phyloP scores from a whole-genome alignment of 1,284 basidiomycete species.

The Fomitiporia mediterranea region DNA sequence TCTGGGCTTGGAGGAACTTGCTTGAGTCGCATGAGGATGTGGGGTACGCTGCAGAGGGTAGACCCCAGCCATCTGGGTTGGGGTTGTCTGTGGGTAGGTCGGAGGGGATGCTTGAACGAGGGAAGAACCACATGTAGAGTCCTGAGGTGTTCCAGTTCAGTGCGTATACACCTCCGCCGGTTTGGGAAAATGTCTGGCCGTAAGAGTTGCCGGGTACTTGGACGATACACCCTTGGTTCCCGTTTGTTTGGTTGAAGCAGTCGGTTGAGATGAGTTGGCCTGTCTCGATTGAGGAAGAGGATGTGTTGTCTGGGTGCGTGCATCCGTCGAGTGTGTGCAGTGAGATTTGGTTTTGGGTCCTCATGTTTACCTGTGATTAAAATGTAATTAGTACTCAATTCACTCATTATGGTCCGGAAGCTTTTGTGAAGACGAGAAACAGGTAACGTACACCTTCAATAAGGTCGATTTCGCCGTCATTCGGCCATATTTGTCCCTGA shows the following conservation, averaged over 20 bases:
- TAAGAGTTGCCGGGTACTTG: conserved; percentile 33
- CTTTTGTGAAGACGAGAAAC: no score
- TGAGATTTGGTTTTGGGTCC: conserved; percentile 30
- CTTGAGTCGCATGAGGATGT: conserved; percentile 10
- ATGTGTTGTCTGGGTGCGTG: conserved; percentile 22
- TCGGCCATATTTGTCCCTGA: conserved; percentile 33
- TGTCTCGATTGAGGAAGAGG: conserved; percentile 11
- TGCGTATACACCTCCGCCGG: conserved; percentile 41
- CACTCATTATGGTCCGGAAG: neutral
- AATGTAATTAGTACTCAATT: no score
- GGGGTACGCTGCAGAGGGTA: conserved; percentile 17
- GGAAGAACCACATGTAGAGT: conserved; percentile 42
- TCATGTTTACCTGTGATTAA: conserved; percentile 25
- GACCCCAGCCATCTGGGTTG: conserved; percentile 18
- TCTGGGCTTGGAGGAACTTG: conserved; percentile 19
- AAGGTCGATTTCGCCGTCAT: conserved; percentile 41
- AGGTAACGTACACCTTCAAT: conserved; percentile 29
- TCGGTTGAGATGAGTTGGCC: conserved; percentile 22
- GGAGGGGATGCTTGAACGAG: conserved; percentile 18
- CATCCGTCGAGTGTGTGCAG: conserved; percentile 33
- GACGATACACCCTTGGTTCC: conserved; percentile 42
- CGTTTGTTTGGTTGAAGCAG: conserved; percentile 31
- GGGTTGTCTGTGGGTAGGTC: conserved; percentile 16
- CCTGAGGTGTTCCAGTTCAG: conserved; percentile 40
- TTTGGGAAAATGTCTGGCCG: conserved; percentile 36